Conservation (phyloP, 1,139 yeast genomes). For the Geotrichum klebahnii region DNA sequence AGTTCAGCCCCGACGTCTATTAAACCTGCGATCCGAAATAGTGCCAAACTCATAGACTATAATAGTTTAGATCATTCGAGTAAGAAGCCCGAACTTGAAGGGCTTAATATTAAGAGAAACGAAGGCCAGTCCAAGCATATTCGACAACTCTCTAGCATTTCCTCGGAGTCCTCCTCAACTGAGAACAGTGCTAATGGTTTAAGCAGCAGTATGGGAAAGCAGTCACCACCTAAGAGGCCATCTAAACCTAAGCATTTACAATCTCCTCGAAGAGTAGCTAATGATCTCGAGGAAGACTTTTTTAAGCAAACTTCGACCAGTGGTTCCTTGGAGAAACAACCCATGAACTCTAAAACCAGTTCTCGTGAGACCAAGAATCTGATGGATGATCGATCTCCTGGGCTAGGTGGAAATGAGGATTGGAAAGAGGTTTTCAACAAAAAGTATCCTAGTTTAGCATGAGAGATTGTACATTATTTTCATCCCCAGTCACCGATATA, state of each 20-base stretch:
- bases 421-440: constrained; percentile 35
- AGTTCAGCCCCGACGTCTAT: background rate
- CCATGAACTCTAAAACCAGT: background rate
- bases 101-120: background rate
- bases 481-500: background rate
- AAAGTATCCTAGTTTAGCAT: constrained; percentile 35
- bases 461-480: constrained; percentile 1
- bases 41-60: too few relatives aligned
- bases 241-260: constrained; percentile 56
- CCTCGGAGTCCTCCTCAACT: constrained; percentile 27
- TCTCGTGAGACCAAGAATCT: constrained; percentile 2
- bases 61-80: too few relatives aligned
- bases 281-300: background rate
- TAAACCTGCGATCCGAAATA: too few relatives aligned
- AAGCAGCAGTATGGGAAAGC: constrained; percentile 8
- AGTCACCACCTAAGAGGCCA: constrained; percentile 49
- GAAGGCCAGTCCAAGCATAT: constrained; percentile 52
- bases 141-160: constrained; percentile 29
- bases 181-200: constrained; percentile 21
- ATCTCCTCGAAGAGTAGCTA: constrained; percentile 26
- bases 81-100: background rate
- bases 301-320: background rate
- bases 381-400: constrained; percentile 20
- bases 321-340: too few relatives aligned
- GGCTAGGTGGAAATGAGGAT: constrained; percentile 25